phyloP scores from a whole-genome alignment of 306 rosid genomes.

The Biancaea sappan region DNA sequence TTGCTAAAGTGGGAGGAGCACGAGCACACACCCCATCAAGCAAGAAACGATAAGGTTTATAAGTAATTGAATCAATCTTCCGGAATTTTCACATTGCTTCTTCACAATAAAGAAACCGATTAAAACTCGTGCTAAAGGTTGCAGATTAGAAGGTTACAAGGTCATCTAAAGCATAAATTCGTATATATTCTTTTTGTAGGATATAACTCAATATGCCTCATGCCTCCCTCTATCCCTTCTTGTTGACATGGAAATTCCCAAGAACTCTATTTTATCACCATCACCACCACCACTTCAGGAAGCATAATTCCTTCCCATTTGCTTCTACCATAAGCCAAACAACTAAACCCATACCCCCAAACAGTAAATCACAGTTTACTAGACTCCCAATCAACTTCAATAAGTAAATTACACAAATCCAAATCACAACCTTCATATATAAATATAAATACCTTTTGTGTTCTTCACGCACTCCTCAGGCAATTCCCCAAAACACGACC shows the following conservation, averaged over 20 bases:
- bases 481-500: slow-evolving; percentile 6
- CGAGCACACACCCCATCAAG: background rate
- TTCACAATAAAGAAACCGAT: background rate
- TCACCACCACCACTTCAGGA: slow-evolving; percentile 37
- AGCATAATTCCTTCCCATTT: slow-evolving; percentile 55
- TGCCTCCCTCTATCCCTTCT: slow-evolving; percentile 50
- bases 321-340: slow-evolving; percentile 67
- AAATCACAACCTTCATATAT: slow-evolving; percentile 23
- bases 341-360: slow-evolving; percentile 12
- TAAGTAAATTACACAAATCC: background rate
- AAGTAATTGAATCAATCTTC: background rate
- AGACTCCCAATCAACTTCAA: background rate
- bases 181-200: slow-evolving; percentile 52
- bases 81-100: background rate
- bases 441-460: slow-evolving; percentile 32
- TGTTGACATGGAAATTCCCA: slow-evolving; percentile 55
- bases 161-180: slow-evolving; percentile 34
- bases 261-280: slow-evolving; percentile 40
- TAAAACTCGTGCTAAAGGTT: background rate
- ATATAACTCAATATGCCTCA: slow-evolving; percentile 45
- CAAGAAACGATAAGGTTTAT: background rate
- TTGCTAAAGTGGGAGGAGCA: too few species aligned
- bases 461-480: background rate
- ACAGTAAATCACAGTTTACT: background rate
- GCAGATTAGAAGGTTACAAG: background rate